Base-by-base conservation (phyloP, 371 early-diverging fungal genomes). In the Enterospora canceri region DNA sequence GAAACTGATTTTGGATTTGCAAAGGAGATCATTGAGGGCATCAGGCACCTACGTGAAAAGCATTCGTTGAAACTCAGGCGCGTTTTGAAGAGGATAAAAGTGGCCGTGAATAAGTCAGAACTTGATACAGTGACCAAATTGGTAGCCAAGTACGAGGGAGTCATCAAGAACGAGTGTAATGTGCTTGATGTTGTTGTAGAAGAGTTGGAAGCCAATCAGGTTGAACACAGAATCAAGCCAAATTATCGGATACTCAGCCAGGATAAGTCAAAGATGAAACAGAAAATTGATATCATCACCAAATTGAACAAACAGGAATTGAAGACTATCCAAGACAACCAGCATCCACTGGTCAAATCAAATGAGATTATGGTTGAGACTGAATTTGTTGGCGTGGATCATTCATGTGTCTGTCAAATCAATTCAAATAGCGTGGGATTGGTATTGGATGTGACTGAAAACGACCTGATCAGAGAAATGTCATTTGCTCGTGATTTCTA, bases 401-500 rank as follows among this genome's bases (percentile, higher is more conserved):
- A 73, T 15, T 55, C 68, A 15, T 15, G 12, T 40, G 60, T 46
- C 1, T 66, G 56, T 29, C n/a, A n/a, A n/a, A n/a, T n/a, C n/a
- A n/a, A n/a, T n/a, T 29, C 49, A 28, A 65, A 75, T 46, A 29
- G 40, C 1, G 70, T 89, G 8, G 82, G 95, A 55, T 85, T 94
- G 61, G 83, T 96, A 69, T 75, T 96, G 75, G 93, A 95, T 80
- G 83, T 83, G 50, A 83, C 86, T 68, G 79, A 85, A 47, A 87
- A 90, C 78, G 83, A 86, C 34, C 86, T 85, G 58, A 84, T 95
- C 30, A 84, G 88, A 73, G 86, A 88, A 70, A 93, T 93, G 81
- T 92, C 92, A 66, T 67, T 86, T 59, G 95, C 94, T 23, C 86
- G 98, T 72, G 98, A 98, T 83, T 81, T 96, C 70, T 86, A 93